Percentiles rank a stretch among this genome's conserved stretches.
Conservation (phyloP, 345 rosid species). For the Corchorus capsularis region DNA sequence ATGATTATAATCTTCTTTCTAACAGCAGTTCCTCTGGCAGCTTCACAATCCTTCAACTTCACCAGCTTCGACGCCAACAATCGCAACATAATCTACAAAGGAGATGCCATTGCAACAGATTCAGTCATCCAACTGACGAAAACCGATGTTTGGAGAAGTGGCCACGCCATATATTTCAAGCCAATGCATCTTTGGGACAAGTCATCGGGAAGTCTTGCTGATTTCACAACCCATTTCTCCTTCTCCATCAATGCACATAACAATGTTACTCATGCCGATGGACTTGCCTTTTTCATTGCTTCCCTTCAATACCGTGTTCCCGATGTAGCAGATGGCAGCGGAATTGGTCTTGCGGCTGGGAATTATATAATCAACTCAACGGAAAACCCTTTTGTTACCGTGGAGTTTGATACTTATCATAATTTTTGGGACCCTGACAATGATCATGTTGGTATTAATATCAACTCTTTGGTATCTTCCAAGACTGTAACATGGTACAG, state of each 20-base stretch:
- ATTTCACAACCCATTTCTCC: slow-evolving; percentile 10
- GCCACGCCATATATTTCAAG: not conserved
- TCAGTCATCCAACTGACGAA: slow-evolving; percentile 7
- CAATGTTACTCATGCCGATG: not conserved
- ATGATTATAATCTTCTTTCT: not conserved
- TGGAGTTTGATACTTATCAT: slow-evolving; percentile 47
- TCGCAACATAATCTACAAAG: not conserved
- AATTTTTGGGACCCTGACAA: slow-evolving; percentile 44
- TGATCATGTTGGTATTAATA: slow-evolving; percentile 49
- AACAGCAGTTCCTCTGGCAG: not conserved
- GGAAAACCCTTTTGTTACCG: slow-evolving; percentile 26
- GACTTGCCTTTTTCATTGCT: slow-evolving; percentile 10
- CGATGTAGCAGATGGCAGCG: not conserved
- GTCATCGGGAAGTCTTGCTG: not conserved
- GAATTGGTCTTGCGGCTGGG: not conserved
- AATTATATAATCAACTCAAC: not conserved
- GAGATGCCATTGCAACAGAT: not conserved
- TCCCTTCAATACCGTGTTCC: not conserved
- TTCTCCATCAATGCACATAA: not conserved
- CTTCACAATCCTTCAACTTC: slow-evolving; percentile 12
- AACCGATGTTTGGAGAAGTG: not conserved
- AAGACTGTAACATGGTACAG: slow-evolving; percentile 32
- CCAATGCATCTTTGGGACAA: slow-evolving; percentile 10
- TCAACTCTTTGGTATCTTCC: slow-evolving; percentile 43
- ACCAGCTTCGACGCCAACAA: not conserved